These are phyloP conservation scores for Lactarius hengduanensis DNA, from an alignment of 768 basidiomycete genomes.

Conservation along the genomic window DNA sequence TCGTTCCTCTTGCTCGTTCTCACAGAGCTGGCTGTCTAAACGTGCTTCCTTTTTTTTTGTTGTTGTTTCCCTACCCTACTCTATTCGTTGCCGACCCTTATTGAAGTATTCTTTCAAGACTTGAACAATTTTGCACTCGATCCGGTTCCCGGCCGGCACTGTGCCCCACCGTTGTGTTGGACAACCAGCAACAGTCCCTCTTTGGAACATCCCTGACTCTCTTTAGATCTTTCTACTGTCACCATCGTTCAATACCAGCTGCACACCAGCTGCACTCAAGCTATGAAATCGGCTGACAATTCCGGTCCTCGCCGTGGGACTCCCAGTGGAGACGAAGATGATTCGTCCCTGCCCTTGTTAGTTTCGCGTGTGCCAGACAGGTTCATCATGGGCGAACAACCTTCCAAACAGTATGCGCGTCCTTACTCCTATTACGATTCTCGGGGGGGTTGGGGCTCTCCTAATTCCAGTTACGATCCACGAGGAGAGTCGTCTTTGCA, in stretches of 20 bases:
- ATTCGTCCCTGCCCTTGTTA: conserved; percentile 32
- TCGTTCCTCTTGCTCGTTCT: conserved; percentile 15
- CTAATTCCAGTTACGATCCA: conserved; percentile 45
- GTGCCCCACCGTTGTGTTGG: conserved; percentile 17
- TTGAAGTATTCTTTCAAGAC: conserved; percentile 5
- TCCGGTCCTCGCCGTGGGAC: conserved; percentile 41
- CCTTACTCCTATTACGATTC: conserved; percentile 40
- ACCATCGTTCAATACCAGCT: conserved; percentile 48
- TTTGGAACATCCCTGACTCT: conserved; percentile 12
- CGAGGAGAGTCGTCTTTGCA: conserved; percentile 54
- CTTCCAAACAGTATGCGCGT: conserved; percentile 53
- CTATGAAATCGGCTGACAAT: conserved; percentile 36
- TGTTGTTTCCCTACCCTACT: not conserved
- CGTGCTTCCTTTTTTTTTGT: conserved; percentile 8
- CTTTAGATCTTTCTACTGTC: conserved; percentile 32
- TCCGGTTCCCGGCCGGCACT: conserved; percentile 22
- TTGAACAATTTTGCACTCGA: conserved; percentile 14
- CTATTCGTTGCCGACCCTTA: conserved; percentile 6
- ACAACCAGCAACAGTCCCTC: conserved; percentile 16
- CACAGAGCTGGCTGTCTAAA: conserved; percentile 8
- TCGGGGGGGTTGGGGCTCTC: conserved; percentile 43
- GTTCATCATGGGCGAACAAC: conserved; percentile 44
- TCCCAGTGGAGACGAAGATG: conserved; percentile 31
- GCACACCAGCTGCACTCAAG: conserved; percentile 40
- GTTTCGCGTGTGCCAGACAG: conserved; percentile 40